Evolutionary conservation across 2,329 filamentous ascomycete genomes (phyloP).

Genomic region (Penicillium digitatum): DNA sequence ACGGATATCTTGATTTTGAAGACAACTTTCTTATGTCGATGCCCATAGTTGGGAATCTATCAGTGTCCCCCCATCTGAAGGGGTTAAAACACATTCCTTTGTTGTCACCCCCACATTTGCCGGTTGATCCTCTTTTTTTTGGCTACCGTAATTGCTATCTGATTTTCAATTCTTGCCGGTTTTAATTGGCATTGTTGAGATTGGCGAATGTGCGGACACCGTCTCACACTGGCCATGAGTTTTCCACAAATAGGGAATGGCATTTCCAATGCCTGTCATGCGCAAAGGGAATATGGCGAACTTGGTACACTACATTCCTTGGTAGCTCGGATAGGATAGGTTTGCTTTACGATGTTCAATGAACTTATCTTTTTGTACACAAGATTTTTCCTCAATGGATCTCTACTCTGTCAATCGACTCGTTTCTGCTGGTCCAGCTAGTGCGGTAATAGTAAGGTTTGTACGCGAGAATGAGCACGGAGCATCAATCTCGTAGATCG

Average conservation of each 20-base stretch:
- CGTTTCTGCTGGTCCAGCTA: background rate
- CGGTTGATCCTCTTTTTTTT: background rate
- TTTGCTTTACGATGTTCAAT: background rate
- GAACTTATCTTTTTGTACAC: background rate
- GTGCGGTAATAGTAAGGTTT: background rate
- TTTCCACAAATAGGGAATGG: background rate
- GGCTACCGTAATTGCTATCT: background rate
- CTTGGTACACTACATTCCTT: background rate
- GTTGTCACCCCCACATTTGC: background rate
- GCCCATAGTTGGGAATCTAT: background rate
- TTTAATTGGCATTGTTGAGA: background rate
- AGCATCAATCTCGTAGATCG: background rate
- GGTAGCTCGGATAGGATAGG: background rate
- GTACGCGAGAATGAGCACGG: background rate
- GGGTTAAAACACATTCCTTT: background rate
- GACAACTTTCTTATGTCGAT: background rate
- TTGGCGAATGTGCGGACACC: slow-evolving; percentile 9
- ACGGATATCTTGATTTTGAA: background rate
- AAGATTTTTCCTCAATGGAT: background rate
- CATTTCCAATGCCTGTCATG: background rate
- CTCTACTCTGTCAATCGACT: background rate
- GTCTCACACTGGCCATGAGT: background rate
- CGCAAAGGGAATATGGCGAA: slow-evolving; percentile 1
- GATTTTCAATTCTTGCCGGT: background rate
- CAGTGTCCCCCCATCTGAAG: background rate